Base-by-base conservation (phyloP, 2,329 filamentous ascomycete species). In the Arthroderma uncinatum region DNA sequence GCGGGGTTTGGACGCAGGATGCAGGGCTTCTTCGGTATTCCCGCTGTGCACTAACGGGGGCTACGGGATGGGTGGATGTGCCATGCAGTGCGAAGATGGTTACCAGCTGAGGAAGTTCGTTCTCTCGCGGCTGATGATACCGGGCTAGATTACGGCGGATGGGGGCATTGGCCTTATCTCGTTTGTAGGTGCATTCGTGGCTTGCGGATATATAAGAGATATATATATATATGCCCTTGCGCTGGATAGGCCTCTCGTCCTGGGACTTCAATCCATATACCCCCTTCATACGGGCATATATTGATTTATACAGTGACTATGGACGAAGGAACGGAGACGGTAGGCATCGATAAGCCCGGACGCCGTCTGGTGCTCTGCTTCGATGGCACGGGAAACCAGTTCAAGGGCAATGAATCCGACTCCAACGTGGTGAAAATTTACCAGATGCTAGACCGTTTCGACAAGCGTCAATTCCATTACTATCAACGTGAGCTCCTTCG, bases 381-480 rank as follows among this genome's bases (percentile, higher is more conserved):
- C 36, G 62, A 63, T 60, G 67, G 65, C 30, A 69, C 67, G n/a
- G 67, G 66, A 10, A 66, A 68, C 53, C 54, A 59, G 37, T 69
- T 64, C 56, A 59, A 60, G 5, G 67, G 62, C 21, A 62, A 63
- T 55, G 73, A 75, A 58, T 68, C 73, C 3, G 78, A 81, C 63
- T 79, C 77, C 14, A 81, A 81, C 56, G 76, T 81, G 1, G 74
- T 80, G 55, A 80, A 80, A 63, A 67, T 81, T 8, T 69, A 66
- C 57, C 58, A 69, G 28, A 69, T 70, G 65, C 61, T 80, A 21
- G 75, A 80, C 53, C 57, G 62, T 2, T 54, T 57, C 36, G 55
- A 58, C 53, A 61, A 61, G 25, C 53, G 56, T 19, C 62, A 63
- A 33, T 63, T 61, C 37, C 62, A 63, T 54, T 63, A 63, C 58